Base-by-base conservation (phyloP, 768 basidiomycete species). In the Pholiota molesta region DNA sequence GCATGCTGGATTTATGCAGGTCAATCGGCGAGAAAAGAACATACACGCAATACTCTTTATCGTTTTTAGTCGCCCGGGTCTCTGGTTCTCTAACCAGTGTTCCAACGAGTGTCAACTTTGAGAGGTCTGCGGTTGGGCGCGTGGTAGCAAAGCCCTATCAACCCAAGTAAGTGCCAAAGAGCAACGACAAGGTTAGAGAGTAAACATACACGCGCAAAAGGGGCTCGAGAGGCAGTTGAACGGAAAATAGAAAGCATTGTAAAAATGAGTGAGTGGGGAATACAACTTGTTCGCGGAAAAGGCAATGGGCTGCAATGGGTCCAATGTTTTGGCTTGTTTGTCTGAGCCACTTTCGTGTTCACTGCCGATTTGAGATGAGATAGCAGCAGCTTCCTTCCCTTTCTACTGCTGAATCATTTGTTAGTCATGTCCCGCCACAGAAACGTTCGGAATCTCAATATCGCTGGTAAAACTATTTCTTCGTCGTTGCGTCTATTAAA, bases 341-440 rank as follows among this genome's bases (percentile, higher is more conserved):
- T 54, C 42, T 21, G 29, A 51, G 56, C 28, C 57, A 59, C 51
- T 57, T 56, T 39, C 39, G 39, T 40, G 40, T 45, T 51, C 9
- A 57, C 33, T 60, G 29, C 39, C 52, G 39, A 53, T 52, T 39
- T 31, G n/a, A 31, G 23, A 17, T 52, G 51, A 52, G 29, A 57
- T 62, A 65, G 55, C 45, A 49, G 55, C 31, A 31, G 29, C 29
- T 29, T 29, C 6, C 31, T 37, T 16, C 10, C 35, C 35, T 37
- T 37, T 13, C 35, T 37, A 21, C 40, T n/a, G 14, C 11, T 29
- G 55, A 44, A 47, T 53, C 33, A 14, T 57, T 44, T 29, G 62
- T 65, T 54, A 54, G 56, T 74, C 61, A 95, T 98, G 95, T 98
- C 97, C 5, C 83, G 97, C 74, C 97, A 99, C 76, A 88, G 95